These are phyloP conservation scores for Mallotus nudiflorus DNA, from an alignment of 345 rosid genomes.

Conservation along the genomic window DNA sequence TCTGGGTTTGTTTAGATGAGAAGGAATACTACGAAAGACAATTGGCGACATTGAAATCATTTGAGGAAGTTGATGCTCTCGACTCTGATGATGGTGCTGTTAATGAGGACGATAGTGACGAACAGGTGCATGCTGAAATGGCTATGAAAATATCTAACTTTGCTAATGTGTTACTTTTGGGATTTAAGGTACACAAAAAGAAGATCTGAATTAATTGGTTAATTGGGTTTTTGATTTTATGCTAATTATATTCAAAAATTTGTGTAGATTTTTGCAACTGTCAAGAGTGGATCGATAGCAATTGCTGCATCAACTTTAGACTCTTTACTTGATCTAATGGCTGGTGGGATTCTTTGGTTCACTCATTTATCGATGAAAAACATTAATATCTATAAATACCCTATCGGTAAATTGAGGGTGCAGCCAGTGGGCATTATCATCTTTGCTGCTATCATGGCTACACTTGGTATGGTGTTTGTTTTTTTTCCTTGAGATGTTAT, in stretches of 20 bases:
- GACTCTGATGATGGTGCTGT: conserved; percentile 15
- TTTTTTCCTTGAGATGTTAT: too few relatives aligned
- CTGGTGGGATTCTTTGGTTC: conserved; percentile 96
- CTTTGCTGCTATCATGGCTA: conserved; percentile 95
- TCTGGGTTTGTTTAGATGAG: conserved; percentile 41
- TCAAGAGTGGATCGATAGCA: conserved; percentile 89
- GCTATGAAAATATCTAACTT: conserved; percentile 83
- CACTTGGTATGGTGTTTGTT: conserved; percentile 59
- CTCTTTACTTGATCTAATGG: conserved; percentile 93
- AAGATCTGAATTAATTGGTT: too few relatives aligned
- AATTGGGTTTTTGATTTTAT: too few relatives aligned
- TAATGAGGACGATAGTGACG: conserved; percentile 38
- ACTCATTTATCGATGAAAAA: conserved; percentile 84
- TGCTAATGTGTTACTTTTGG: conserved; percentile 70
- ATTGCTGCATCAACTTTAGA: conserved; percentile 96
- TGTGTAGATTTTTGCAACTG: conserved; percentile 70
- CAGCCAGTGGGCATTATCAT: conserved; percentile 93
- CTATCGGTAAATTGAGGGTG: conserved; percentile 94
- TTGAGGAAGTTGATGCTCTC: conserved; percentile 69
- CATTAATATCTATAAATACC: conserved; percentile 80
- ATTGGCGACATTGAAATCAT: conserved; percentile 66
- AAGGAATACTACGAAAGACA: conserved; percentile 77
- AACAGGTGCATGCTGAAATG: conserved; percentile 51
- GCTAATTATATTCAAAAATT: too few relatives aligned
- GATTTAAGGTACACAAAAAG: conserved; percentile 51